Conservation (phyloP, 305 asterid species). For the Solanum hybrid region DNA sequence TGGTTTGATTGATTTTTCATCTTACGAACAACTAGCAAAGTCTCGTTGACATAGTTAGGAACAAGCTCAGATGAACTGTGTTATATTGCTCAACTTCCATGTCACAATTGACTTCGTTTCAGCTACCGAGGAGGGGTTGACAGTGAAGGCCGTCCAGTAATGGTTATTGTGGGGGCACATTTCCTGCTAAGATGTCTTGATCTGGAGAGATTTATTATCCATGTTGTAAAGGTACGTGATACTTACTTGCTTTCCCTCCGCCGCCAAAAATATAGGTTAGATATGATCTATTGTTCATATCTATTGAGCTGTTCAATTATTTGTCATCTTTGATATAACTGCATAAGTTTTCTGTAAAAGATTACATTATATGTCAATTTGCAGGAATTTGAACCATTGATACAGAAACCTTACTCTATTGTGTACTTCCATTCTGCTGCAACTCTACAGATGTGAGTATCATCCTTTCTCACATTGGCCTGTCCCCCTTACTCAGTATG, state of each 20-base stretch:
- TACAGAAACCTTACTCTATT: conserved; percentile 84
- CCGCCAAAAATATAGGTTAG: background rate
- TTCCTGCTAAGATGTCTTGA: conserved; percentile 93
- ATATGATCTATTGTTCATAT: background rate
- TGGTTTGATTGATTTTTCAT: background rate
- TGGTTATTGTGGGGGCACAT: conserved; percentile 99
- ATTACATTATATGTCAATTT: conserved; percentile 12
- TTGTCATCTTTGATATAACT: background rate
- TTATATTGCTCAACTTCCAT: background rate
- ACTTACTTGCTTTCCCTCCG: background rate
- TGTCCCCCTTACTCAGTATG: background rate
- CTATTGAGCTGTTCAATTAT: background rate
- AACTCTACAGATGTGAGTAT: conserved; percentile 68
- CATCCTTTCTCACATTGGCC: conserved; percentile 4
- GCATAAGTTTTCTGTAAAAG: background rate
- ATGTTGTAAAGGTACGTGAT: conserved; percentile 72
- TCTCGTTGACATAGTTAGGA: background rate
- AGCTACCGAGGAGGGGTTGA: conserved; percentile 97
- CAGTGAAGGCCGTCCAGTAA: conserved; percentile 81
- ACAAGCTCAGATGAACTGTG: background rate
- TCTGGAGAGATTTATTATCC: conserved; percentile 70
- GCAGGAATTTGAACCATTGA: conserved; percentile 95
- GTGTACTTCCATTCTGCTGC: conserved; percentile 97
- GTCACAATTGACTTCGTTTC: conserved; percentile 9
- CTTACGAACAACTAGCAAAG: background rate